phyloP scores from a whole-genome alignment of 495 filamentous ascomycete species.

The Stereocaulon alpinum region DNA sequence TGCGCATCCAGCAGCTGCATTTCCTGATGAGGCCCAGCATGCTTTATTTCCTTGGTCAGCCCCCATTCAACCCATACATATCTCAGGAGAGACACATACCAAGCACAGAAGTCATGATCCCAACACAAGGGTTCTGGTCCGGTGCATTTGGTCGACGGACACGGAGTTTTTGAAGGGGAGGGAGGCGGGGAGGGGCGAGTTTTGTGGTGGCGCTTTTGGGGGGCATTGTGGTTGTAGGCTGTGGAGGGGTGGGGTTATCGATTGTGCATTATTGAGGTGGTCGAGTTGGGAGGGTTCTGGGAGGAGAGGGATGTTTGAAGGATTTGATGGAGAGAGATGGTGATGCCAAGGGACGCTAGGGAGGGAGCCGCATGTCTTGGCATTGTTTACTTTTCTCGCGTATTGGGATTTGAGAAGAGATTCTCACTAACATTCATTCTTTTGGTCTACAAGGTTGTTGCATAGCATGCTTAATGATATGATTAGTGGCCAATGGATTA shows the following conservation, averaged over 20 bases:
- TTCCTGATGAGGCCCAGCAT: slow-evolving; percentile 89
- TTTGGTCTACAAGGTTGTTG: background rate
- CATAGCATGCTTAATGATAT: background rate
- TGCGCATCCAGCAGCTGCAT: slow-evolving; percentile 62
- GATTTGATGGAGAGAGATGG: background rate
- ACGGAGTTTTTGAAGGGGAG: slow-evolving; percentile 74
- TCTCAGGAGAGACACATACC: slow-evolving; percentile 46
- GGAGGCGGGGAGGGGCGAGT: slow-evolving; percentile 63
- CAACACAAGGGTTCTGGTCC: slow-evolving; percentile 67
- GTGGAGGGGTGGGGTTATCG: slow-evolving; percentile 9
- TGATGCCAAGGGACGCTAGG: slow-evolving; percentile 2
- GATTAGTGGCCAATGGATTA: background rate
- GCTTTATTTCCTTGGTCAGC: slow-evolving; percentile 39
- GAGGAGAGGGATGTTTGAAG: background rate
- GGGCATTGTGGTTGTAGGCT: slow-evolving; percentile 32
- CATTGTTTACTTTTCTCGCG: slow-evolving; percentile 13
- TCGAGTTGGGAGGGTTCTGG: too few species aligned
- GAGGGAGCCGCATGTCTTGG: background rate
- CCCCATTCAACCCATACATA: background rate
- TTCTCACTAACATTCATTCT: background rate
- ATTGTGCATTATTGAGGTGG: slow-evolving; percentile 2
- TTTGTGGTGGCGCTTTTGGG: slow-evolving; percentile 38
- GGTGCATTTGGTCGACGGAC: slow-evolving; percentile 71
- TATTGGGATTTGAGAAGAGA: background rate
- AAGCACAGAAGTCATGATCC: slow-evolving; percentile 81